Percentiles rank a stretch among this genome's conserved stretches.
Evolutionary conservation across 352 stramenopile species (phyloP).

Genomic region (Phytophthora capsici): DNA sequence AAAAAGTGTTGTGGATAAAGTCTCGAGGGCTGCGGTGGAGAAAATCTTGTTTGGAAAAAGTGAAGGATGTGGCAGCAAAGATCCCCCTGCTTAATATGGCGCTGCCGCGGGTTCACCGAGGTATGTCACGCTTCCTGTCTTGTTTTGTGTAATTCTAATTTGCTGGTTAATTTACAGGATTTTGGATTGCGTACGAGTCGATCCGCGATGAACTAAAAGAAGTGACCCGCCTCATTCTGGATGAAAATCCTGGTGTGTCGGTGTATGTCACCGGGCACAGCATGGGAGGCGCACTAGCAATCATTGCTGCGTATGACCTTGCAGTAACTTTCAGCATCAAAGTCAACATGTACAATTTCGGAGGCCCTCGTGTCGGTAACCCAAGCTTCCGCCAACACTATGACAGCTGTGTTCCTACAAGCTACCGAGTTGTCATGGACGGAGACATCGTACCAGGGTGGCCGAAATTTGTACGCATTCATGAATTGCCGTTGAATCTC

Average conservation of each 20-base stretch:
- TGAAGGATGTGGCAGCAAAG: slow-evolving; percentile 71
- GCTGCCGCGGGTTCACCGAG: slow-evolving; percentile 83
- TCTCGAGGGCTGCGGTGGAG: slow-evolving; percentile 61
- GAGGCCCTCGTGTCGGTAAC: slow-evolving; percentile 86
- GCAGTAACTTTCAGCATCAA: slow-evolving; percentile 87
- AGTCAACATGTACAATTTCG: slow-evolving; percentile 93
- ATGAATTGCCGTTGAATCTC: slow-evolving; percentile 4
- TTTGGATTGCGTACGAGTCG: slow-evolving; percentile 87
- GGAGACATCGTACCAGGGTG: slow-evolving; percentile 81
- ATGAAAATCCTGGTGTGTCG: slow-evolving; percentile 84
- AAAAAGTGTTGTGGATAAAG: slow-evolving; percentile 82
- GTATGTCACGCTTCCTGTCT: slow-evolving; percentile 29
- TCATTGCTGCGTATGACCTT: slow-evolving; percentile 88
- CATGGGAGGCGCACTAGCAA: slow-evolving; percentile 91
- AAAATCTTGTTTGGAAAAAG: slow-evolving; percentile 65
- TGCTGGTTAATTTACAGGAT: slow-evolving; percentile 46
- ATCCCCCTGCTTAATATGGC: slow-evolving; percentile 87
- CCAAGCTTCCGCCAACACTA: slow-evolving; percentile 80
- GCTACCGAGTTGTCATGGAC: slow-evolving; percentile 85
- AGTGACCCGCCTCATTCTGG: slow-evolving; percentile 75
- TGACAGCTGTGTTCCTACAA: slow-evolving; percentile 76
- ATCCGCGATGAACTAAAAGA: slow-evolving; percentile 81
- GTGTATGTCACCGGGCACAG: slow-evolving; percentile 94
- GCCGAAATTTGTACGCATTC: slow-evolving; percentile 68
- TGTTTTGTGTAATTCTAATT: slow-evolving; percentile 8